phyloP scores from a whole-genome alignment of 805 yeast genomes.

The Lipomyces mesembrius region DNA sequence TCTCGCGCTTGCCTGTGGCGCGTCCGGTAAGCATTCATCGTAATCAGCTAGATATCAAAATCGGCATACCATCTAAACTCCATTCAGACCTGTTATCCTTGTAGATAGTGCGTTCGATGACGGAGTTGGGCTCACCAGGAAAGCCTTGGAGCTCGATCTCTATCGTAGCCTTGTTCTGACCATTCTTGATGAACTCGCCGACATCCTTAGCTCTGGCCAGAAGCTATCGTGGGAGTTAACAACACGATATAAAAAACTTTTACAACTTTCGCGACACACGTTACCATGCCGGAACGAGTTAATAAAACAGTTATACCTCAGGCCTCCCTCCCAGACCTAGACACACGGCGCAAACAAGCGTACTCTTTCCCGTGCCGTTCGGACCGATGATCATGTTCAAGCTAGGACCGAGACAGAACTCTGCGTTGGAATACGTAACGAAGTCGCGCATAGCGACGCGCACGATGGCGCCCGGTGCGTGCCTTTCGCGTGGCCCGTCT shows the following conservation, averaged over 20 bases:
- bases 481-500: not conserved
- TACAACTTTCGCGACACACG: not conserved
- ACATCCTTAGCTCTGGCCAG: conserved; percentile 70
- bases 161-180: conserved; percentile 53
- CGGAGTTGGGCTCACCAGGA: conserved; percentile 42
- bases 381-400: conserved; percentile 95
- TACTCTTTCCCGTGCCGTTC: conserved; percentile 94
- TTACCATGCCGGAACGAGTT: conserved; percentile 10
- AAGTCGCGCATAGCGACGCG: conserved; percentile 62
- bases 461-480: conserved; percentile 56
- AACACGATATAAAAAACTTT: not conserved
- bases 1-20: conserved; percentile 29
- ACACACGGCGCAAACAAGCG: conserved; percentile 91
- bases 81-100: conserved; percentile 43
- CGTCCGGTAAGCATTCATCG: conserved; percentile 30
- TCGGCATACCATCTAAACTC: conserved; percentile 43
- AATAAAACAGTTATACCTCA: conserved; percentile 45
- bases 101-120: conserved; percentile 48
- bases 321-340: conserved; percentile 84
- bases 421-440: conserved; percentile 66
- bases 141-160: conserved; percentile 57
- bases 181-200: conserved; percentile 73
- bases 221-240: conserved; percentile 38
- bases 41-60: not conserved
- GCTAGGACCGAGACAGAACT: conserved; percentile 75